phyloP scores from a whole-genome alignment of 2,329 filamentous ascomycete species.

The Xylaria sp. region DNA sequence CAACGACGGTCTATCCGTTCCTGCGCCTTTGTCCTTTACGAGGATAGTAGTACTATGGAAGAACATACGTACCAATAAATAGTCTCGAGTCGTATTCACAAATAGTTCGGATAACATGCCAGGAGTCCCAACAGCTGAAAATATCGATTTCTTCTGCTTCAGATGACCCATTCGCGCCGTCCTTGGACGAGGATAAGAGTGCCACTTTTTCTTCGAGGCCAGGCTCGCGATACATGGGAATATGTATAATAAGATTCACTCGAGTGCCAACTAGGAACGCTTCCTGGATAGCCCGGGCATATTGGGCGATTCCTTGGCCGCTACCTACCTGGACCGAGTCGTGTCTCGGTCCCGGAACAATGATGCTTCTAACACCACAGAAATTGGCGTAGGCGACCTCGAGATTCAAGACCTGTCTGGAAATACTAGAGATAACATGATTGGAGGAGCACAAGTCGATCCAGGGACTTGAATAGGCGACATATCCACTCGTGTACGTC shows the following conservation, averaged over 20 bases:
- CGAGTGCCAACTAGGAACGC: conserved; percentile 74
- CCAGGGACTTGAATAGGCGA: conserved; percentile 86
- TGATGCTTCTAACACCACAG: conserved; percentile 82
- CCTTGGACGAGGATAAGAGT: conserved; percentile 52
- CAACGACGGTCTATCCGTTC: neutral
- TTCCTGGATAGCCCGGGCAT: conserved; percentile 82
- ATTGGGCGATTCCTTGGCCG: conserved; percentile 66
- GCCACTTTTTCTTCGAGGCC: conserved; percentile 55
- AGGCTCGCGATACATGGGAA: conserved; percentile 81
- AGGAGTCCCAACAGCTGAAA: conserved; percentile 88
- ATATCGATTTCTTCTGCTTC: conserved; percentile 63
- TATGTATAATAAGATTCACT: conserved; percentile 76
- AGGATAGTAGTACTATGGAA: conserved; percentile 4
- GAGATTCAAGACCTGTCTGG: conserved; percentile 84
- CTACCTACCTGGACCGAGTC: conserved; percentile 57
- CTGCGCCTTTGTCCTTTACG: neutral
- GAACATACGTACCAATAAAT: conserved; percentile 71
- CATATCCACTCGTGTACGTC: conserved; percentile 69
- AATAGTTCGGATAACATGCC: conserved; percentile 82
- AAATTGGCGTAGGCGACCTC: conserved; percentile 96
- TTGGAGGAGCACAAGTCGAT: conserved; percentile 86
- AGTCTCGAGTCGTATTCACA: conserved; percentile 85
- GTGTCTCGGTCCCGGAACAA: conserved; percentile 76
- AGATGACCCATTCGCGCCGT: conserved; percentile 37
- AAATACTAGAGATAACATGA: conserved; percentile 81